phyloP scores from a whole-genome alignment of 192 early-diverging fungal species.

The Backusella morwellensis region DNA sequence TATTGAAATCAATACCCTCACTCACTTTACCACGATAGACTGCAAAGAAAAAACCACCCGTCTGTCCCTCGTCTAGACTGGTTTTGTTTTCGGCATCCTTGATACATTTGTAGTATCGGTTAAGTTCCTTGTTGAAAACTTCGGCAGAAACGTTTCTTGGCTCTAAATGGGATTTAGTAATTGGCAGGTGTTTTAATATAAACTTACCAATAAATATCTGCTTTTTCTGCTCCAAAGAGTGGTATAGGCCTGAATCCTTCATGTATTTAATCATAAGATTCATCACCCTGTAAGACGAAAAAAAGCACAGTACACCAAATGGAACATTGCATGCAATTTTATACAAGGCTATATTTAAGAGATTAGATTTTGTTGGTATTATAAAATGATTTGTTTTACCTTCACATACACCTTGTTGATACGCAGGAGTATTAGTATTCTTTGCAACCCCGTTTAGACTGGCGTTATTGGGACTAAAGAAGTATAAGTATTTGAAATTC shows the following conservation, averaged over 20 bases:
- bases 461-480: conserved; percentile 26
- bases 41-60: conserved; percentile 63
- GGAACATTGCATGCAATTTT: conserved; percentile 35
- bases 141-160: background rate
- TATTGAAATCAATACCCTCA: conserved; percentile 77
- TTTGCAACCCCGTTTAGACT: conserved; percentile 44
- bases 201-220: conserved; percentile 1
- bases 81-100: background rate
- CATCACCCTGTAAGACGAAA: conserved; percentile 29
- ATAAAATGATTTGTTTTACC: conserved; percentile 1
- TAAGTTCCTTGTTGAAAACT: background rate
- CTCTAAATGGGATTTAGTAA: background rate
- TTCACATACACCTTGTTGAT: conserved; percentile 54
- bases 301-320: conserved; percentile 43
- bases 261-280: background rate
- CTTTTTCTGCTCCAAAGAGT: conserved; percentile 10
- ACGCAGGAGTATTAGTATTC: conserved; percentile 32
- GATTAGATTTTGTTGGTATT: no score
- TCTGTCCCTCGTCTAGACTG: background rate
- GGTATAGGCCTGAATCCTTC: conserved; percentile 26
- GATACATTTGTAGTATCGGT: background rate
- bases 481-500: background rate
- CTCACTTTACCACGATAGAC: conserved; percentile 70
- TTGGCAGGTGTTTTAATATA: background rate
- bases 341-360: conserved; percentile 6